Conservation (phyloP, 306 rosid species). For the Prinsepia uniflora region DNA sequence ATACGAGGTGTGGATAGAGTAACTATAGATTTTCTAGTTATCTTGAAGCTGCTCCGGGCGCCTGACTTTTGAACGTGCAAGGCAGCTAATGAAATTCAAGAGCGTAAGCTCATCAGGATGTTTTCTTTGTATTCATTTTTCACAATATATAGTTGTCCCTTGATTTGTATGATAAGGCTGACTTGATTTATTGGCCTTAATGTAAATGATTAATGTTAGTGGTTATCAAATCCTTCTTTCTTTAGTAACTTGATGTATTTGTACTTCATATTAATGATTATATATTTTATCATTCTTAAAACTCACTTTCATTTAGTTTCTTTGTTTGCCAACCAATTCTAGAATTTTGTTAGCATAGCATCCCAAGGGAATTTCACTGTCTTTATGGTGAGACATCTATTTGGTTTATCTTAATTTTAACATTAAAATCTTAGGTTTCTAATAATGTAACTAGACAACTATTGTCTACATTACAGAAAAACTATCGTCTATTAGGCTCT, state of each 20-base stretch:
- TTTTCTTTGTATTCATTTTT: background rate
- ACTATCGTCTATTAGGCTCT: too few species aligned
- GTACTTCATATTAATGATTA: background rate
- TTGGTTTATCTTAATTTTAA: too few species aligned
- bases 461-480: too few species aligned
- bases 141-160: background rate
- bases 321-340: background rate
- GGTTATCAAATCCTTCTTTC: background rate
- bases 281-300: background rate
- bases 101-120: slow-evolving; percentile 48
- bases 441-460: too few species aligned
- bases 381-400: too few species aligned
- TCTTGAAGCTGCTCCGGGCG: slow-evolving; percentile 56
- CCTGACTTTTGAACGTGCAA: slow-evolving; percentile 63
- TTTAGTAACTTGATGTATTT: background rate
- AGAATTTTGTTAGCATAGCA: background rate
- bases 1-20: slow-evolving; percentile 18
- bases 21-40: slow-evolving; percentile 17
- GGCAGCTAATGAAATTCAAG: slow-evolving; percentile 66
- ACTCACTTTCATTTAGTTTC: background rate
- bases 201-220: background rate
- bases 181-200: background rate
- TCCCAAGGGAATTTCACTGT: too few species aligned
- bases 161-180: background rate
- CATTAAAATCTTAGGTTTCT: too few species aligned